A percentile compares a stretch with the other conserved stretches of the same genome.
These are phyloP conservation scores for Trypanosomatidae sp. DNA, from an alignment of 208 protist genomes.

Conservation along the genomic window DNA sequence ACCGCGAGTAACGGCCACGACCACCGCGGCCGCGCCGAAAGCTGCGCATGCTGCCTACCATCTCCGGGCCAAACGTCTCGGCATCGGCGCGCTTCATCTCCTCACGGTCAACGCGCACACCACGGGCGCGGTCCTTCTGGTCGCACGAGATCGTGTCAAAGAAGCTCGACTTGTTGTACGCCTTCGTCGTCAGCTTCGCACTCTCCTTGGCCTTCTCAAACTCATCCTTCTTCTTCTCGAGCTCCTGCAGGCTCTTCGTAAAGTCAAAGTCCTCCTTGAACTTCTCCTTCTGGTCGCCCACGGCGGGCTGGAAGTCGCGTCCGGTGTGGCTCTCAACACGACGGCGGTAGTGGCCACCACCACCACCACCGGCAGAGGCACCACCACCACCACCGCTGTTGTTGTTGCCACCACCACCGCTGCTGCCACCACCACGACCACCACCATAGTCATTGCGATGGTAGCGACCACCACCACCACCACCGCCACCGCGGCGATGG, in stretches of 20 bases:
- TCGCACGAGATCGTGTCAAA: slow-evolving; percentile 84
- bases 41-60: slow-evolving; percentile 72
- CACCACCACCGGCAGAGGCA: slow-evolving; percentile 7
- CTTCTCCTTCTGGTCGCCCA: slow-evolving; percentile 46
- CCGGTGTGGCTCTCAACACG: slow-evolving; percentile 70
- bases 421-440: slow-evolving; percentile 4
- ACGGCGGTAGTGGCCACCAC: slow-evolving; percentile 23
- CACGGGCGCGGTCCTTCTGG: slow-evolving; percentile 41
- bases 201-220: slow-evolving; percentile 85
- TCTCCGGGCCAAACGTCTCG: slow-evolving; percentile 75
- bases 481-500: slow-evolving; percentile 5
- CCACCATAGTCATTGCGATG: slow-evolving; percentile 13
- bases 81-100: slow-evolving; percentile 74
- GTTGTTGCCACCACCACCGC: slow-evolving; percentile 12
- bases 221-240: slow-evolving; percentile 85
- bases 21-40: slow-evolving; percentile 49
- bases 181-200: slow-evolving; percentile 43
- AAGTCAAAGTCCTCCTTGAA: slow-evolving; percentile 89
- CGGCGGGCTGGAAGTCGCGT: slow-evolving; percentile 56
- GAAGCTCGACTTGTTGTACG: slow-evolving; percentile 77
- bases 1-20: slow-evolving; percentile 46
- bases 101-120: slow-evolving; percentile 35
- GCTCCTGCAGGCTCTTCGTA: slow-evolving; percentile 66
- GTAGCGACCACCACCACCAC: slow-evolving; percentile 7
- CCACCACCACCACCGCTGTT: slow-evolving; percentile 13